A percentile compares a stretch with the other conserved stretches of the same genome.
phyloP scores from a whole-genome alignment of 495 filamentous ascomycete genomes.

The Talaromyces stipitatus region DNA sequence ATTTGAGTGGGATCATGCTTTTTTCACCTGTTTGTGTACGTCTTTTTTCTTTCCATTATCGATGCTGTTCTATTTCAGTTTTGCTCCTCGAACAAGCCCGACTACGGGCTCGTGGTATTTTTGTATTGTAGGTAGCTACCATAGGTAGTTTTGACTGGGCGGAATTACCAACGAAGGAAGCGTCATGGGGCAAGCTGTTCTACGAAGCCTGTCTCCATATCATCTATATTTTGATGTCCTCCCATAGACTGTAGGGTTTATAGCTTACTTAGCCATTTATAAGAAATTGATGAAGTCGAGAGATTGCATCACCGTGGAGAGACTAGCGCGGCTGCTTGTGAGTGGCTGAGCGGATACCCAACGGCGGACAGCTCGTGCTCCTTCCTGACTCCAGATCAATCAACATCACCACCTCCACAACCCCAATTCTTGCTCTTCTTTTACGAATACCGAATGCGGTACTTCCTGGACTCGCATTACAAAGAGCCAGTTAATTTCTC shows the following conservation, averaged over 20 bases:
- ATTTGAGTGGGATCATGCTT: conserved; percentile 3
- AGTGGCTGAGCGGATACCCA: conserved; percentile 5
- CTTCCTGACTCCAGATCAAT: conserved; percentile 2
- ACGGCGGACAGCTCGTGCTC: conserved; percentile 3
- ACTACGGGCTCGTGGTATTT: not conserved
- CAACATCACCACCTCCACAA: not conserved
- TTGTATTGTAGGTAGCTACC: conserved; percentile 5
- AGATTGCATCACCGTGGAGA: not conserved
- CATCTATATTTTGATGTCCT: not conserved
- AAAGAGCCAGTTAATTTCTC: not conserved
- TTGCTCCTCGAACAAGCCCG: not conserved
- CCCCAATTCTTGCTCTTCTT: not conserved
- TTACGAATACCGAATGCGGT: not conserved
- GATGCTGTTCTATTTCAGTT: not conserved
- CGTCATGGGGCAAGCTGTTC: not conserved
- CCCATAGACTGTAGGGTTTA: too few species aligned
- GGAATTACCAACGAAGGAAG: not conserved
- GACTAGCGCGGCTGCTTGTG: not conserved
- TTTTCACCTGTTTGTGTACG: conserved; percentile 1
- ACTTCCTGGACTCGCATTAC: too few species aligned
- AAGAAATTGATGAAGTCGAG: not conserved
- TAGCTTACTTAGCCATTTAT: not conserved
- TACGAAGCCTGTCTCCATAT: not conserved
- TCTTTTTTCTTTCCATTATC: not conserved
- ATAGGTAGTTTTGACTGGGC: not conserved